Percentiles rank a stretch among this genome's conserved stretches.
These are phyloP conservation scores for Colletotrichum sidae DNA, from an alignment of 2,329 filamentous ascomycete species.

Conservation along the genomic window DNA sequence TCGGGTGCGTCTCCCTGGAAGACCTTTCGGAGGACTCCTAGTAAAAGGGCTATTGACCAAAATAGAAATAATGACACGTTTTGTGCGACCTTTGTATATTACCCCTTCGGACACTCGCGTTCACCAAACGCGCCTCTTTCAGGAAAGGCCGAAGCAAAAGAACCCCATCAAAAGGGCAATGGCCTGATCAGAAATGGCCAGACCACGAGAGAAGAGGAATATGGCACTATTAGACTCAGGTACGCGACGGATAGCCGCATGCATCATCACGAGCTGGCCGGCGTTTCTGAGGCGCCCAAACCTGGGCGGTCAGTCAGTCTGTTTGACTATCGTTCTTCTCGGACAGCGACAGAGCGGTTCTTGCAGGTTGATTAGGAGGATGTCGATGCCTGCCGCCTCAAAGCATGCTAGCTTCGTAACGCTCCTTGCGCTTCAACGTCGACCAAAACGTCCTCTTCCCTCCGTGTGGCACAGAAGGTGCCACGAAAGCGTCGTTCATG, in stretches of 20 bases:
- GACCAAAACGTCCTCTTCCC: constrained; percentile 1
- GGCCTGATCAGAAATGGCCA: background rate
- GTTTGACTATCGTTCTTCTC: background rate
- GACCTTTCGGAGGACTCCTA: background rate
- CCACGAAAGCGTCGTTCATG: constrained; percentile 5
- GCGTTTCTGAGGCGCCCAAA: background rate
- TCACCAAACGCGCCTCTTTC: too few relatives aligned
- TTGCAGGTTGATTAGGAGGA: too few relatives aligned
- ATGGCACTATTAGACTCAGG: constrained; percentile 6
- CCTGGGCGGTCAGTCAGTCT: constrained; percentile 3
- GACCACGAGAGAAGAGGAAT: background rate
- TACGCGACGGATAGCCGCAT: constrained; percentile 15
- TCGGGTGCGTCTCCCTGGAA: background rate
- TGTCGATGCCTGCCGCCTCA: too few relatives aligned
- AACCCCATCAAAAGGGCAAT: background rate
- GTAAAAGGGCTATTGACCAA: background rate
- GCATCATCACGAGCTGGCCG: background rate
- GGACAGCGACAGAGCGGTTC: too few relatives aligned
- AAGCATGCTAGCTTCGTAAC: background rate
- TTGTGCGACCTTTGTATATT: constrained; percentile 2
- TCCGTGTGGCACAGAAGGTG: constrained; percentile 8
- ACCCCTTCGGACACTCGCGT: too few relatives aligned
- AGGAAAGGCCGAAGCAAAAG: background rate
- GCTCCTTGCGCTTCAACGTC: background rate
- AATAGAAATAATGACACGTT: constrained; percentile 8